Evolutionary conservation across 305 asterid genomes (phyloP).

Genomic region (Plantago lanceolata): DNA sequence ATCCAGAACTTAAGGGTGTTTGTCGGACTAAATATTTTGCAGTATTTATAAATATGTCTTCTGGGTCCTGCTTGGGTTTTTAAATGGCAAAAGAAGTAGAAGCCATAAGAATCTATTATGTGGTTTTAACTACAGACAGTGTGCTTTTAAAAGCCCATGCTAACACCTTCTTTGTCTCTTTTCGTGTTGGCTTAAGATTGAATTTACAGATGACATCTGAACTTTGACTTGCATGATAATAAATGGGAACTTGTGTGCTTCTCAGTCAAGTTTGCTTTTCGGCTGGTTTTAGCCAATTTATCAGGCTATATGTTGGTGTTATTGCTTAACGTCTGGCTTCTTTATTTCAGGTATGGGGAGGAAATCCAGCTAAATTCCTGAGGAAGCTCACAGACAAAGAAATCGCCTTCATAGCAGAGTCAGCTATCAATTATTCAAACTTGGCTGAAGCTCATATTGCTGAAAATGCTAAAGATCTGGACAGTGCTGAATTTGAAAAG

Average conservation of each 20-base stretch:
- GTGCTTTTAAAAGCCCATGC: too few species aligned
- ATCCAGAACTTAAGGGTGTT: neutral
- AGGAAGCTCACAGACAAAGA: constrained; percentile 89
- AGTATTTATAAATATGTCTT: too few species aligned
- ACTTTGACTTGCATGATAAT: neutral
- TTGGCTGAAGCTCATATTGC: constrained; percentile 79
- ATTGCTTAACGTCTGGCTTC: constrained; percentile 20
- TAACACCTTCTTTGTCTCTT: neutral
- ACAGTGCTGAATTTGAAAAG: constrained; percentile 74
- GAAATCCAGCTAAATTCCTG: constrained; percentile 91
- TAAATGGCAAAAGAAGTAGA: too few species aligned
- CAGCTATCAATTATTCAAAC: constrained; percentile 70
- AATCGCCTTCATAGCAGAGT: constrained; percentile 72
- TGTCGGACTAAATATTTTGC: too few species aligned
- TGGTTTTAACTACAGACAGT: too few species aligned
- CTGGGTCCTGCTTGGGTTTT: too few species aligned
- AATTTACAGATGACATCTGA: neutral
- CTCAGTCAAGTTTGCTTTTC: too few species aligned
- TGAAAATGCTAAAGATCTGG: constrained; percentile 76
- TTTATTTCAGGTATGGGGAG: constrained; percentile 80
- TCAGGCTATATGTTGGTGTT: constrained; percentile 11
- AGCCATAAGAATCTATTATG: too few species aligned
- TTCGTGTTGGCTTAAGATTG: constrained; percentile 15
- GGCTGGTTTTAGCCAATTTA: neutral
- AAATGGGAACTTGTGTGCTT: too few species aligned